Percentiles rank a stretch among this genome's conserved stretches.
These are phyloP conservation scores for Brassica hybrid DNA, from an alignment of 441 rosid genomes.

Conservation along the genomic window DNA sequence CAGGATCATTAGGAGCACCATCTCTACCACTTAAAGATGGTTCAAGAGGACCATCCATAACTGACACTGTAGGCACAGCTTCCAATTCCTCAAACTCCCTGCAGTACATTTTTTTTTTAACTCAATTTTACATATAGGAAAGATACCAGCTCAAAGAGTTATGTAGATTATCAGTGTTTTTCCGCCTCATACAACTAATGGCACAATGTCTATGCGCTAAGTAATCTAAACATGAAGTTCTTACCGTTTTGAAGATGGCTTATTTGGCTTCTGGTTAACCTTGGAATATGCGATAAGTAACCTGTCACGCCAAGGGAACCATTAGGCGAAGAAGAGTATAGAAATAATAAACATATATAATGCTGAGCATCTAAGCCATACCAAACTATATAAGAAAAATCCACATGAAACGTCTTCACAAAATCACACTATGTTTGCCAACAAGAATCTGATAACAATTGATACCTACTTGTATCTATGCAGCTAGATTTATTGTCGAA, in stretches of 20 bases:
- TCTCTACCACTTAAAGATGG: no score
- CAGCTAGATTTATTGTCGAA: not conserved
- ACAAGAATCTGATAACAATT: no score
- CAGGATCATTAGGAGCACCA: slow-evolving; percentile 74
- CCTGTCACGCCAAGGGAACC: slow-evolving; percentile 52
- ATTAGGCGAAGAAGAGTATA: slow-evolving; percentile 17
- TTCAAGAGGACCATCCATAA: no score
- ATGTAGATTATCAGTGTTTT: not conserved
- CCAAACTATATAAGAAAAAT: not conserved
- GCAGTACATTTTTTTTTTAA: slow-evolving; percentile 17
- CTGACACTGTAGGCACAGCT: no score
- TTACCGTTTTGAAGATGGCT: slow-evolving; percentile 65
- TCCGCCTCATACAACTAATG: slow-evolving; percentile 9
- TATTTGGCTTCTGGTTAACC: slow-evolving; percentile 75
- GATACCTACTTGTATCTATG: no score
- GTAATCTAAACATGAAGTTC: slow-evolving; percentile 1
- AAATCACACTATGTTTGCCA: slow-evolving; percentile 13
- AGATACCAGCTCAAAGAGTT: not conserved
- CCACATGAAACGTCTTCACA: not conserved
- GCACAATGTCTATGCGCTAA: not conserved
- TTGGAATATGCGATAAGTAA: slow-evolving; percentile 84
- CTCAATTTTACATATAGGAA: not conserved
- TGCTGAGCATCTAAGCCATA: not conserved
- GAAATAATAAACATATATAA: not conserved
- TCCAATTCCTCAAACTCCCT: slow-evolving; percentile 96